Percentiles rank a stretch among this genome's conserved stretches.
These are phyloP conservation scores for Exsudoporus frostii DNA, from an alignment of 768 basidiomycete species.

Conservation along the genomic window DNA sequence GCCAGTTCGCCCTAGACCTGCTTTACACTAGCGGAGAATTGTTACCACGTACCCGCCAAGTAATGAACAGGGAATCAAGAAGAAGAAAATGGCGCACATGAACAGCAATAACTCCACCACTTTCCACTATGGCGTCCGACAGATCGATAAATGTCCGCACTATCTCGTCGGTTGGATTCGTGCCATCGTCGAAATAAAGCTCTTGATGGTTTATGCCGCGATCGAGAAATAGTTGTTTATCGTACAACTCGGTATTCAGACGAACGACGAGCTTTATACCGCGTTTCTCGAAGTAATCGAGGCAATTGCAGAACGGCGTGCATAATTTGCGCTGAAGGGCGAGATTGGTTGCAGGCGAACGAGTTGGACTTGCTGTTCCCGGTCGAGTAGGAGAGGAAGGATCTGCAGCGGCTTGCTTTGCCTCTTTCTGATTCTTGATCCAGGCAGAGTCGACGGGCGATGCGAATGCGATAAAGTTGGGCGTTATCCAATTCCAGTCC, in stretches of 20 bases:
- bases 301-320: slow-evolving; percentile 81
- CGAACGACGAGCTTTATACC: slow-evolving; percentile 90
- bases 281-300: slow-evolving; percentile 88
- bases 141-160: slow-evolving; percentile 87
- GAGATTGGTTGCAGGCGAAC: slow-evolving; percentile 37
- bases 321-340: slow-evolving; percentile 77
- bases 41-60: slow-evolving; percentile 20
- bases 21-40: slow-evolving; percentile 70
- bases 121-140: slow-evolving; percentile 73
- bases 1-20: slow-evolving; percentile 93
- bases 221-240: slow-evolving; percentile 74
- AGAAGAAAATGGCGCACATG: slow-evolving; percentile 54
- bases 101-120: slow-evolving; percentile 81
- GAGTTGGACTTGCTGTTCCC: slow-evolving; percentile 19
- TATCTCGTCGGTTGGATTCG: slow-evolving; percentile 95
- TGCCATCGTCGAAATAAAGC: slow-evolving; percentile 97
- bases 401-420: slow-evolving; percentile 37
- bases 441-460: slow-evolving; percentile 82
- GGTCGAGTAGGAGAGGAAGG: slow-evolving; percentile 29
- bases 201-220: slow-evolving; percentile 87
- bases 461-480: slow-evolving; percentile 90
- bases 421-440: slow-evolving; percentile 74
- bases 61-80: slow-evolving; percentile 8
- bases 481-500: slow-evolving; percentile 95
- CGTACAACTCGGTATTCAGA: slow-evolving; percentile 90